Conservation (phyloP, 805 yeast genomes). For the Ogataea pignaliae region DNA sequence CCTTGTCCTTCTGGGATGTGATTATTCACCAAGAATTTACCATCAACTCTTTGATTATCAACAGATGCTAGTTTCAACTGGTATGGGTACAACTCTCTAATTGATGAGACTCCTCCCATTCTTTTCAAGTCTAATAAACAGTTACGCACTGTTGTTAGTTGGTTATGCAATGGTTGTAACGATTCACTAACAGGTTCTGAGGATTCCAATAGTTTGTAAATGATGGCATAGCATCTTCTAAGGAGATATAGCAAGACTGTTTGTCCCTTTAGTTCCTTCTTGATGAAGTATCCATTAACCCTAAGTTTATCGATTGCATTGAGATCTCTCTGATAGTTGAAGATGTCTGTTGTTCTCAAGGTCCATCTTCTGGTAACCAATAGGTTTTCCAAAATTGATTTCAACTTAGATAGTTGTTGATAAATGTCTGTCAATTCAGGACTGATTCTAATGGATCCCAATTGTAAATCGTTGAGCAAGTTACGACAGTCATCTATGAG, state of each 20-base stretch:
- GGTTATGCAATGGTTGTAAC: conserved; percentile 89
- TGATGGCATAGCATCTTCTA: conserved; percentile 86
- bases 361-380: conserved; percentile 97
- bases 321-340: conserved; percentile 70
- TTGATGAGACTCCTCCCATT: conserved; percentile 84
- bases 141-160: conserved; percentile 83
- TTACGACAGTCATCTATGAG: conserved; percentile 80
- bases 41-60: conserved; percentile 83
- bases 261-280: conserved; percentile 46
- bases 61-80: conserved; percentile 90
- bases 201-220: conserved; percentile 83
- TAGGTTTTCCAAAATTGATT: conserved; percentile 73
- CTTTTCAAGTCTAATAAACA: conserved; percentile 86
- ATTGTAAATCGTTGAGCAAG: conserved; percentile 61
- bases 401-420: conserved; percentile 57
- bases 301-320: conserved; percentile 71
- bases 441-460: conserved; percentile 43
- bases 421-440: conserved; percentile 56
- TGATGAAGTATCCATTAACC: conserved; percentile 52
- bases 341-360: conserved; percentile 90
- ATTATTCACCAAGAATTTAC: conserved; percentile 83
- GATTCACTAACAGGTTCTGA: conserved; percentile 96
- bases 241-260: conserved; percentile 66
- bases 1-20: conserved; percentile 99
- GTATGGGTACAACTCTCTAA: conserved; percentile 91